Conservation (phyloP, 2,329 filamentous ascomycete genomes). For the Botrytis fabae region DNA sequence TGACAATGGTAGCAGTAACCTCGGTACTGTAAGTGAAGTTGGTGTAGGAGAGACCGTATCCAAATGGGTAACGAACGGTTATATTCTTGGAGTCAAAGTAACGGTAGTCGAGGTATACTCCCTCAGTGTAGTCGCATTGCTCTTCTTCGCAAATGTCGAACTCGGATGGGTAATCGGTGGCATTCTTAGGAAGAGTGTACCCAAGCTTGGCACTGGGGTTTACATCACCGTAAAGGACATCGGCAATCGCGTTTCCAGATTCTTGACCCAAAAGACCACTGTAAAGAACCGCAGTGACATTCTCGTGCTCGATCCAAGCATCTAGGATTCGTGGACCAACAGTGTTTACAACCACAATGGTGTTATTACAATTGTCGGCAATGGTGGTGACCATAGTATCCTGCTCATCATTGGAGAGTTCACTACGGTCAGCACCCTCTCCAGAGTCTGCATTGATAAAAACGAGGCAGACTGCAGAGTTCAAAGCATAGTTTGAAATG, state of each 20-base stretch:
- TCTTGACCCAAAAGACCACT: conserved; percentile 63
- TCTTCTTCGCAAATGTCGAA: not conserved
- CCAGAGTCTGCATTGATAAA: not conserved
- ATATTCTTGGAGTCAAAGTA: not conserved
- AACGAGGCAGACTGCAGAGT: not conserved
- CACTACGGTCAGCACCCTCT: not conserved
- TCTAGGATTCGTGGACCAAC: conserved; percentile 61
- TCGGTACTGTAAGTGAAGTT: not conserved
- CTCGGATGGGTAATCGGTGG: not conserved
- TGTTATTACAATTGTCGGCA: conserved; percentile 55
- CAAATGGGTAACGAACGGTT: not conserved
- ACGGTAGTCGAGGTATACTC: not conserved
- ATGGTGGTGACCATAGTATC: conserved; percentile 54
- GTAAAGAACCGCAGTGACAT: conserved; percentile 63
- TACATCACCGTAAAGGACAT: not conserved
- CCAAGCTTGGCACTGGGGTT: not conserved
- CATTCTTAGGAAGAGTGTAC: not conserved
- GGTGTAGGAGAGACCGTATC: not conserved
- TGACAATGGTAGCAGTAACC: not conserved
- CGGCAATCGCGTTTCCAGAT: not conserved
- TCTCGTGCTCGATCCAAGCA: conserved; percentile 57
- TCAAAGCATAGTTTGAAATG: not conserved
- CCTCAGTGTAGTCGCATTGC: not conserved
- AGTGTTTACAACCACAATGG: conserved; percentile 64
- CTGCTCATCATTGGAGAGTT: not conserved